phyloP scores from a whole-genome alignment of 2,329 filamentous ascomycete species.

The Sphaerulina musiva region DNA sequence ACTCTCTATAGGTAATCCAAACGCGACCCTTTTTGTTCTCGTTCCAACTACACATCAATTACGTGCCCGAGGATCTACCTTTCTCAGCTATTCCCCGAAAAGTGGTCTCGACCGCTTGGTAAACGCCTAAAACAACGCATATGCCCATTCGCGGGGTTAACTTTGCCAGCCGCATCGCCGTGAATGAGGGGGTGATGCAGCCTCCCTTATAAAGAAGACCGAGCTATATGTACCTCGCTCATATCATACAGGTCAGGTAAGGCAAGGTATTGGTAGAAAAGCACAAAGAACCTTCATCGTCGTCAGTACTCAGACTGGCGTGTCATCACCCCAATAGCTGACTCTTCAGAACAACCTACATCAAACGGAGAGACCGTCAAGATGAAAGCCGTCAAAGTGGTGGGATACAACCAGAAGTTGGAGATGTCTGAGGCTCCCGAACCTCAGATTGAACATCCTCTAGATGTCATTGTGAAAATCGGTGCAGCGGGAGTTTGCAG shows the following conservation, averaged over 20 bases:
- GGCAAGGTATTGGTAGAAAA: neutral
- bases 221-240: neutral
- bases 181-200: neutral
- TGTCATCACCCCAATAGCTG: neutral
- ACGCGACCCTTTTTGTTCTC: too few relatives aligned
- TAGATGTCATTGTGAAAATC: conserved; percentile 27
- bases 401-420: conserved; percentile 25
- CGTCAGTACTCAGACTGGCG: too few relatives aligned
- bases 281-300: neutral
- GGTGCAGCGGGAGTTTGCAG: conserved; percentile 27
- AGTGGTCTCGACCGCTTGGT: neutral
- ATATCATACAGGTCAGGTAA: neutral
- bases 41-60: neutral
- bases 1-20: neutral
- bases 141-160: neutral
- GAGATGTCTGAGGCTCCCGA: conserved; percentile 22
- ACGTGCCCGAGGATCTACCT: neutral
- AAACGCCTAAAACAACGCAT: neutral
- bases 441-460: conserved; percentile 20
- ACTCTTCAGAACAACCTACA: neutral
- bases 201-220: neutral
- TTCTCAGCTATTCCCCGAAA: neutral
- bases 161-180: conserved; percentile 1
- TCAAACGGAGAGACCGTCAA: neutral
- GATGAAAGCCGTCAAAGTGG: conserved; percentile 24